Conservation (phyloP, 345 rosid genomes). For the Geranium brycei region DNA sequence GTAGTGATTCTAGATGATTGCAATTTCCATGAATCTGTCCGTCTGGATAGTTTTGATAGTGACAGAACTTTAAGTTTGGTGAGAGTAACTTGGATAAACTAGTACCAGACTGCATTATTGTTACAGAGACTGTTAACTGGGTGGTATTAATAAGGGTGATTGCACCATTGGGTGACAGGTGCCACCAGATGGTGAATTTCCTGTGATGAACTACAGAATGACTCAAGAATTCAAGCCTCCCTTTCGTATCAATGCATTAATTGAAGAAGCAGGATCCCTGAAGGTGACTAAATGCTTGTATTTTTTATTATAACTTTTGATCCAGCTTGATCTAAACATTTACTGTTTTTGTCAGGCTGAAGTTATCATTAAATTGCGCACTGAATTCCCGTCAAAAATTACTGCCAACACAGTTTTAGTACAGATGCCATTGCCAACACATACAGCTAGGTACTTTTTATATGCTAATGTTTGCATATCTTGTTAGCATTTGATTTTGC, state of each 20-base stretch:
- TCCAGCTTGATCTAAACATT: no score
- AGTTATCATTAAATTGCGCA: slow-evolving; percentile 67
- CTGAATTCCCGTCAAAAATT: slow-evolving; percentile 71
- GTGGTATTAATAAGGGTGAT: no score
- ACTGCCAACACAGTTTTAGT: slow-evolving; percentile 68
- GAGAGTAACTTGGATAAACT: slow-evolving; percentile 22
- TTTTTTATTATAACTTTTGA: no score
- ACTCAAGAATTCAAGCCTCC: slow-evolving; percentile 99
- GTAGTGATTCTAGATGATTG: slow-evolving; percentile 88
- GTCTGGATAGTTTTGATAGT: slow-evolving; percentile 75
- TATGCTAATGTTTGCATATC: background rate
- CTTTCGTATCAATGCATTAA: slow-evolving; percentile 72
- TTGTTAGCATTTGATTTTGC: no score
- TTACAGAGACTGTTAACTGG: background rate
- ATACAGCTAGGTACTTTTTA: slow-evolving; percentile 54
- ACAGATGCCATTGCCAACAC: slow-evolving; percentile 91
- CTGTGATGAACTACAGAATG: slow-evolving; percentile 98
- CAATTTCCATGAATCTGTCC: slow-evolving; percentile 97
- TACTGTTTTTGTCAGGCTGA: slow-evolving; percentile 46
- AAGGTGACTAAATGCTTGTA: slow-evolving; percentile 30
- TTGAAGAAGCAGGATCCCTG: slow-evolving; percentile 89
- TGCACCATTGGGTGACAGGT: slow-evolving; percentile 25
- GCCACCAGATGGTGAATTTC: slow-evolving; percentile 98
- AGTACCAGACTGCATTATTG: background rate
- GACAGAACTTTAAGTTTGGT: slow-evolving; percentile 89